These are phyloP conservation scores for Sideroxylon spinosum DNA, from an alignment of 179 eudicot genomes.

Conservation along the genomic window DNA sequence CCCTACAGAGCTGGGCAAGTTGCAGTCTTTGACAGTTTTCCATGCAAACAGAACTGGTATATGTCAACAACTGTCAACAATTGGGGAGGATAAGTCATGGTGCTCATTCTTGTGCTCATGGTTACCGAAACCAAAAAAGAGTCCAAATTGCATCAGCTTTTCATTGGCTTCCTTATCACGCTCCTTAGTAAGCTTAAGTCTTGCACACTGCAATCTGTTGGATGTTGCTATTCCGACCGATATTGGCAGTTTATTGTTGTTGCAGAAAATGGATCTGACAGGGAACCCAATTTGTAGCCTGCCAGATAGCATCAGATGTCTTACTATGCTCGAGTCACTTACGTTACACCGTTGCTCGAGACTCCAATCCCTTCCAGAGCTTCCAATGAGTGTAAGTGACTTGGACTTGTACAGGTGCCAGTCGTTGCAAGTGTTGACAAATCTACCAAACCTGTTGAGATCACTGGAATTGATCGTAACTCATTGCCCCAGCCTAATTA, in stretches of 20 bases:
- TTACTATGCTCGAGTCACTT: not conserved
- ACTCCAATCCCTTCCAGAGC: conserved; percentile 3
- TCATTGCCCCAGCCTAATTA: not conserved
- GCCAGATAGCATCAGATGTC: conserved; percentile 4
- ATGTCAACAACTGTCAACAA: not conserved
- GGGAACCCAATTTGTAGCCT: not conserved
- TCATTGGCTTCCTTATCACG: not conserved
- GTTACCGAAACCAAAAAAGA: not conserved
- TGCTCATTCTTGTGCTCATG: not conserved
- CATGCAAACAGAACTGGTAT: not conserved
- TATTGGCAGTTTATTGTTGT: not conserved
- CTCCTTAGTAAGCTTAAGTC: not conserved
- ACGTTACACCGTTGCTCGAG: not conserved
- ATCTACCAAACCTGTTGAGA: not conserved
- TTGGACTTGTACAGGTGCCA: not conserved
- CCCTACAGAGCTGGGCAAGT: not conserved
- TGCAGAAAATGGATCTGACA: not conserved
- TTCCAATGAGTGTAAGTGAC: not conserved
- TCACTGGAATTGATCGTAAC: not conserved
- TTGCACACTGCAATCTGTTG: not conserved
- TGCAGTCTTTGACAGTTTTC: not conserved
- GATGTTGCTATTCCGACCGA: not conserved
- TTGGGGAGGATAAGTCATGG: not conserved
- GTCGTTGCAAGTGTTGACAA: not conserved
- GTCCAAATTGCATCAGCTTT: not conserved